Percentiles rank a stretch among this genome's conserved stretches.
Conservation (phyloP, 202 grass and related monocot genomes). For the Hordeum pubiflorum region DNA sequence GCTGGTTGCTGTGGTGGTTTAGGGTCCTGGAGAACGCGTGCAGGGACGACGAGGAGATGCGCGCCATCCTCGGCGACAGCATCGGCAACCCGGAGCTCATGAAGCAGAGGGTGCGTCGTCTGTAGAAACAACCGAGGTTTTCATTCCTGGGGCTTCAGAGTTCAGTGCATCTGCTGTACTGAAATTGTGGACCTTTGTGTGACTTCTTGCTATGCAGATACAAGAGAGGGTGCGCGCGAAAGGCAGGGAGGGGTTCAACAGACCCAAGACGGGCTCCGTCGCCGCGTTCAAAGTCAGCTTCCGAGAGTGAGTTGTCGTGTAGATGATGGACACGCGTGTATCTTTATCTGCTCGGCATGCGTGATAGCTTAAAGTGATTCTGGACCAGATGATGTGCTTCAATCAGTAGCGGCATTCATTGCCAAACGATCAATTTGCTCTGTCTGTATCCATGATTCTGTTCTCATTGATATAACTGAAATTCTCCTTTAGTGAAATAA, state of each 20-base stretch:
- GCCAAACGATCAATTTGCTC: neutral
- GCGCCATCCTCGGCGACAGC: slow-evolving; percentile 79
- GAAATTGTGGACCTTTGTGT: neutral
- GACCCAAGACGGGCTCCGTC: slow-evolving; percentile 72
- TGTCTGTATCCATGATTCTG: neutral
- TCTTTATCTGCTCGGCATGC: neutral
- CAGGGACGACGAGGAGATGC: slow-evolving; percentile 71
- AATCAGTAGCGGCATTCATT: neutral
- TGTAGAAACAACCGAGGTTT: neutral
- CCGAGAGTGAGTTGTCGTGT: slow-evolving; percentile 51
- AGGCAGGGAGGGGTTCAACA: slow-evolving; percentile 61
- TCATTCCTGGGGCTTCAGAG: neutral
- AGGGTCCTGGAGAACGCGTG: slow-evolving; percentile 94
- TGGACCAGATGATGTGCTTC: neutral
- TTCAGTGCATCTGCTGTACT: neutral
- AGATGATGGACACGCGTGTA: neutral
- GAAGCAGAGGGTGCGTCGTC: slow-evolving; percentile 64
- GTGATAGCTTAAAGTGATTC: neutral
- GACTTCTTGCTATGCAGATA: slow-evolving; percentile 45
- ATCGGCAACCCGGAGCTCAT: slow-evolving; percentile 87
- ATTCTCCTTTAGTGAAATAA: neutral
- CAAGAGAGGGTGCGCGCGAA: slow-evolving; percentile 78
- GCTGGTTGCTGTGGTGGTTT: neutral
- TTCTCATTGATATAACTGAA: neutral
- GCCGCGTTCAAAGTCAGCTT: slow-evolving; percentile 92